These are phyloP conservation scores for Neonectria coccinea DNA, from an alignment of 2,329 filamentous ascomycete genomes.

Conservation along the genomic window DNA sequence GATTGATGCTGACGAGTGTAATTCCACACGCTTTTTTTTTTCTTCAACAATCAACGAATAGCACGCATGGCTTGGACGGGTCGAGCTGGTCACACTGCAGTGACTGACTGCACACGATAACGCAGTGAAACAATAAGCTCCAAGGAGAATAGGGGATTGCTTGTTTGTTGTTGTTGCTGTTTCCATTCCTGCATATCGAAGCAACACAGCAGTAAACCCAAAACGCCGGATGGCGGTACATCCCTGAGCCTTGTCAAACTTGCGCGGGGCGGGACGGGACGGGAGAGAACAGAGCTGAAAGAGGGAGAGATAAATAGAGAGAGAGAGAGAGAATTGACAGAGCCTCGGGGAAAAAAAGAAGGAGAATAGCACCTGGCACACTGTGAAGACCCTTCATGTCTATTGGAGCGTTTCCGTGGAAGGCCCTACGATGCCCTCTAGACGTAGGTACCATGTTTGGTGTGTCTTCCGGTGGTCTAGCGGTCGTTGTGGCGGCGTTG, in stretches of 20 bases:
- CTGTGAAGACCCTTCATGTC: neutral
- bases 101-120: constrained; percentile 4
- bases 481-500: constrained; percentile 22
- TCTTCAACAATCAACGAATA: constrained; percentile 8
- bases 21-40: constrained; percentile 19
- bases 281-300: neutral
- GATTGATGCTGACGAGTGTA: constrained; percentile 28
- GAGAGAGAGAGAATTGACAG: neutral
- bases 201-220: constrained; percentile 36
- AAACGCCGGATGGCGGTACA: constrained; percentile 42
- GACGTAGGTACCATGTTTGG: neutral
- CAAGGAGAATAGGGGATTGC: constrained; percentile 22
- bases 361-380: neutral
- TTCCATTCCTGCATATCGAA: constrained; percentile 16
- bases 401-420: neutral
- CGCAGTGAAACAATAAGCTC: constrained; percentile 24
- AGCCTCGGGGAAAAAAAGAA: constrained; percentile 4
- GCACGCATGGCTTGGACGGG: constrained; percentile 18
- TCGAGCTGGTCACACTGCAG: constrained; percentile 21
- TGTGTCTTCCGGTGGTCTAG: constrained; percentile 17
- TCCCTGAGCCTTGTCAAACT: constrained; percentile 37
- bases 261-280: neutral
- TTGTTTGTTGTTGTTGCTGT: no score
- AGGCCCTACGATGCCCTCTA: neutral
- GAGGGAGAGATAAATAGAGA: neutral